Percentiles rank a stretch among this genome's conserved stretches.
Evolutionary conservation across 768 basidiomycete genomes (phyloP).

Genomic region (Amanita pseudoporphyria): DNA sequence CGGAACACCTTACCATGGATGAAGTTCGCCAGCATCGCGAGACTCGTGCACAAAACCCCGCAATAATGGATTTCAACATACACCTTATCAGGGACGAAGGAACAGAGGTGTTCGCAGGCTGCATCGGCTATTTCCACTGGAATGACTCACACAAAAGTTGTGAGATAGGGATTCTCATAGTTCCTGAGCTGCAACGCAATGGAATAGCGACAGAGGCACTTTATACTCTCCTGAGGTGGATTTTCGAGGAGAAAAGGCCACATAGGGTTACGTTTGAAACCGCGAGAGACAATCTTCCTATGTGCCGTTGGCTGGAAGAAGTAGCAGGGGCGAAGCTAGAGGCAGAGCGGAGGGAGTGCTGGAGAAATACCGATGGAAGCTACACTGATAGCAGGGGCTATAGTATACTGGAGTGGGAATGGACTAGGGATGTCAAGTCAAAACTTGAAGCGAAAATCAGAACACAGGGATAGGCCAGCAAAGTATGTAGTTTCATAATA

Average conservation of each 20-base stretch:
- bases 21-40: conserved; percentile 27
- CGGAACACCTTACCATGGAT: conserved; percentile 23
- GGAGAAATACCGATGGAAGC: conserved; percentile 26
- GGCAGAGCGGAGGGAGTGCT: conserved; percentile 27
- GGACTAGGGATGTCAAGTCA: conserved; percentile 24
- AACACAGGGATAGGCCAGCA: neutral
- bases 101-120: conserved; percentile 23
- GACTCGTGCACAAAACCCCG: conserved; percentile 21
- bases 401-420: conserved; percentile 33
- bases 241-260: conserved; percentile 31
- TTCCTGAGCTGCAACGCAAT: conserved; percentile 26
- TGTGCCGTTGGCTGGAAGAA: conserved; percentile 37
- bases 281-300: conserved; percentile 28
- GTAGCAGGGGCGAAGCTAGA: conserved; percentile 30
- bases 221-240: conserved; percentile 27
- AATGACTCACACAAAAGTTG: conserved; percentile 13
- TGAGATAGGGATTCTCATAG: too few relatives aligned
- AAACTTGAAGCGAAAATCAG: conserved; percentile 21
- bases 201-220: conserved; percentile 36
- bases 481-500: neutral
- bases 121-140: conserved; percentile 28
- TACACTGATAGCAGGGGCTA: conserved; percentile 31
- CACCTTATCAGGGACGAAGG: conserved; percentile 20
- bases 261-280: conserved; percentile 36
- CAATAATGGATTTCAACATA: conserved; percentile 28